Evolutionary conservation across 305 asterid genomes (phyloP).

Genomic region (Fraxinus latifolia): DNA sequence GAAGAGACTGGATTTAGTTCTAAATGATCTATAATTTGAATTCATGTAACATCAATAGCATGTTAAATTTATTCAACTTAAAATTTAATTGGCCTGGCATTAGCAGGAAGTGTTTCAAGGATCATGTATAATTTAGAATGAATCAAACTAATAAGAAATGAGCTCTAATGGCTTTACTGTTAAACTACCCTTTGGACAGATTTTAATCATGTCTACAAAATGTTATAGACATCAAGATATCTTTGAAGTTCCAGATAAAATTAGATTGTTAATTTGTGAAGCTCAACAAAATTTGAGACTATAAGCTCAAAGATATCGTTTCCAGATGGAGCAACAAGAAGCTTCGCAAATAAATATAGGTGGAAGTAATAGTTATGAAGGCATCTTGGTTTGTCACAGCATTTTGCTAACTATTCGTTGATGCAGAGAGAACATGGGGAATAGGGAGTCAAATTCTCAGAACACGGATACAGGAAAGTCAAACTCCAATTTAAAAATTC

Average conservation of each 20-base stretch:
- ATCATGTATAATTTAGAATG: neutral
- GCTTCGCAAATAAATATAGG: neutral
- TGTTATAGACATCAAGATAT: neutral
- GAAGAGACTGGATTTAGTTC: neutral
- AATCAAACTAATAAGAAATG: neutral
- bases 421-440: neutral
- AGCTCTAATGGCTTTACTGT: neutral
- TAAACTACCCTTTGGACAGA: neutral
- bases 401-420: neutral
- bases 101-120: neutral
- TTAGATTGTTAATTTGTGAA: neutral
- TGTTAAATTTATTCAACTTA: neutral
- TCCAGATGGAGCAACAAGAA: neutral
- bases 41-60: neutral
- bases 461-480: neutral
- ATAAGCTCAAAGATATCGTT: neutral
- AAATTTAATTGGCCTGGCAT: neutral
- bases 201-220: neutral
- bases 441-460: neutral
- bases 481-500: neutral
- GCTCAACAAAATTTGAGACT: neutral
- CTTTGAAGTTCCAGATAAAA: neutral
- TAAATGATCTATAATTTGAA: too few species aligned
- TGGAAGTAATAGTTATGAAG: neutral
- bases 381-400: neutral